phyloP scores from a whole-genome alignment of 2,329 filamentous ascomycete species.

The Beauveria bassiana region DNA sequence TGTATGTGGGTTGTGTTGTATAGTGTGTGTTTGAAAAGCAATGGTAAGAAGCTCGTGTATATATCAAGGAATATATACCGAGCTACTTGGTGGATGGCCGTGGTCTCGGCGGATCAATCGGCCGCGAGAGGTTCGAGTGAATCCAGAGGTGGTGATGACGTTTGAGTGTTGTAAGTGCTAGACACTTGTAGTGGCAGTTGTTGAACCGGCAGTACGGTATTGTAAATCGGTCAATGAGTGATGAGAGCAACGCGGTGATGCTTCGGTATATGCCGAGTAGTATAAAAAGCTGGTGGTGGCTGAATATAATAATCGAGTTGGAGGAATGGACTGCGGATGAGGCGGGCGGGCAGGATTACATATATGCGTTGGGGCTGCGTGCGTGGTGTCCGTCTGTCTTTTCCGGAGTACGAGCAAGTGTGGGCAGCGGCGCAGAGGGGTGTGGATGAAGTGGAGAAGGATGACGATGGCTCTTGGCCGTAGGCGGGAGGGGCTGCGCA shows the following conservation, averaged over 20 bases:
- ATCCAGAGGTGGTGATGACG: neutral
- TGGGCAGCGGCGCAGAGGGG: no score
- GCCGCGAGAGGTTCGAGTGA: neutral
- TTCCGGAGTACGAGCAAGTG: neutral
- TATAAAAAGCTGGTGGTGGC: neutral
- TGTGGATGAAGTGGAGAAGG: constrained; percentile 2
- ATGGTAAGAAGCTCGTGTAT: constrained; percentile 3
- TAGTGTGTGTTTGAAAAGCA: neutral
- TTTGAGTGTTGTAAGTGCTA: neutral
- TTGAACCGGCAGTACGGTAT: neutral
- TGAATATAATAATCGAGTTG: neutral
- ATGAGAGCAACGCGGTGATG: neutral
- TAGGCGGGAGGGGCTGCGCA: neutral
- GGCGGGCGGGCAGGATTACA: constrained; percentile 9
- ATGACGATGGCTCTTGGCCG: constrained; percentile 10
- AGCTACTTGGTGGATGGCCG: neutral
- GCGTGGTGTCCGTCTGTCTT: neutral
- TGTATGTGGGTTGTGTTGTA: constrained; percentile 13
- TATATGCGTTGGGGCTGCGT: constrained; percentile 7
- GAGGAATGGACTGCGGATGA: neutral
- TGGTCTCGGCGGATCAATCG: neutral
- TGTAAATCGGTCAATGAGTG: neutral
- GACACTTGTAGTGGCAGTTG: neutral
- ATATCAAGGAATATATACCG: constrained; percentile 6
- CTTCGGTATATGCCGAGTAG: neutral